A percentile compares a stretch with the other conserved stretches of the same genome.
phyloP scores from a whole-genome alignment of 177 flowering plant genomes.

The Vitis hybrid region DNA sequence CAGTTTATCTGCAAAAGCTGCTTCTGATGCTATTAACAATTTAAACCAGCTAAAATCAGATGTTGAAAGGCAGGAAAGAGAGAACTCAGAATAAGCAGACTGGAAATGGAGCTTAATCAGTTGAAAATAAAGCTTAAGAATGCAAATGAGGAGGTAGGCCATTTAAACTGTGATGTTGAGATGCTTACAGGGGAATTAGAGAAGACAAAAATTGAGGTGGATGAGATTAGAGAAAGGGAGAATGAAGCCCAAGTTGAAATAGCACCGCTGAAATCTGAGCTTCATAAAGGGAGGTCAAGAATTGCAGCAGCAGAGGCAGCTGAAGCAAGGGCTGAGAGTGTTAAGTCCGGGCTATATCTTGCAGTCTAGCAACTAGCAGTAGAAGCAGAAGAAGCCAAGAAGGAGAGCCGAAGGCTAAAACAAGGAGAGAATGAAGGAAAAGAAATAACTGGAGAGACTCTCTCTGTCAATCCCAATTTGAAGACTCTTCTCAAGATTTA shows the following conservation, averaged over 20 bases:
- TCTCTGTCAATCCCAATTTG: neutral
- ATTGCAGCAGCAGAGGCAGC: slow-evolving; percentile 57
- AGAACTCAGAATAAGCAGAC: slow-evolving; percentile 20
- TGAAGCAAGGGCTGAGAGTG: slow-evolving; percentile 38
- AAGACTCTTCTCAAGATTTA: slow-evolving; percentile 4
- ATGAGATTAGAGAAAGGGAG: slow-evolving; percentile 32
- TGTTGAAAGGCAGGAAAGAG: slow-evolving; percentile 25
- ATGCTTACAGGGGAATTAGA: slow-evolving; percentile 24
- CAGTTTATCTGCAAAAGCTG: slow-evolving; percentile 26
- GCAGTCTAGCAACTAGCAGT: slow-evolving; percentile 47
- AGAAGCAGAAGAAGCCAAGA: no score
- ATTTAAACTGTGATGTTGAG: slow-evolving; percentile 24
- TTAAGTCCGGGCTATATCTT: slow-evolving; percentile 34
- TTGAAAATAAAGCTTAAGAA: slow-evolving; percentile 28
- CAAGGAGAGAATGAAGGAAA: no score
- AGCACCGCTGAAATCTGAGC: slow-evolving; percentile 47
- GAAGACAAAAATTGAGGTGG: slow-evolving; percentile 21
- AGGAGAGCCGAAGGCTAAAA: no score
- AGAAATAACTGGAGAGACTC: no score
- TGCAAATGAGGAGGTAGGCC: slow-evolving; percentile 28
- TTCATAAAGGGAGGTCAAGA: slow-evolving; percentile 46
- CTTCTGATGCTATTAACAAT: slow-evolving; percentile 28
- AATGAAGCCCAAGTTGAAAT: slow-evolving; percentile 43
- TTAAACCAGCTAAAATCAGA: slow-evolving; percentile 27
- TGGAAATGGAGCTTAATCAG: slow-evolving; percentile 34